A percentile compares a stretch with the other conserved stretches of the same genome.
Evolutionary conservation across 2,329 filamentous ascomycete genomes (phyloP).

Genomic region (Blastomyces emzantsi): DNA sequence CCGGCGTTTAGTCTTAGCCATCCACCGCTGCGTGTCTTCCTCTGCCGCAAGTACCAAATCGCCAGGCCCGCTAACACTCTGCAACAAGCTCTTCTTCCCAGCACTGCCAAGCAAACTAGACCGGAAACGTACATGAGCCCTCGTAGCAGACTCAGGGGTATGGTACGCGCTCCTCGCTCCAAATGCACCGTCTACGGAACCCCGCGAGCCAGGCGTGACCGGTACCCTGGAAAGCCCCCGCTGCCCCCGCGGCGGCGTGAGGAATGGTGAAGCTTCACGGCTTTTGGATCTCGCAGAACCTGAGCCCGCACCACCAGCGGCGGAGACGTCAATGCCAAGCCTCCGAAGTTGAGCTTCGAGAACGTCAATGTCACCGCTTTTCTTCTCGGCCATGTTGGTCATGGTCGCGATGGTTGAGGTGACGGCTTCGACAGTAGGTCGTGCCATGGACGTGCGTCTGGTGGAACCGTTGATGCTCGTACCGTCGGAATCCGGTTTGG

Average conservation of each 20-base stretch:
- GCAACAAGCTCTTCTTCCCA: slow-evolving; percentile 28
- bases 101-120: slow-evolving; percentile 28
- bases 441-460: slow-evolving; percentile 23
- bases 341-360: slow-evolving; percentile 79
- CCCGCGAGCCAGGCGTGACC: slow-evolving; percentile 31
- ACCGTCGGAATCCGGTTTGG: slow-evolving; percentile 41
- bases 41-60: slow-evolving; percentile 19
- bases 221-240: slow-evolving; percentile 23
- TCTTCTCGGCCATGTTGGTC: slow-evolving; percentile 85
- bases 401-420: slow-evolving; percentile 87
- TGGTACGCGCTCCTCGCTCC: slow-evolving; percentile 28
- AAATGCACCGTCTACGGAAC: slow-evolving; percentile 24
- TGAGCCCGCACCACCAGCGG: slow-evolving; percentile 4
- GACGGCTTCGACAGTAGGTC: slow-evolving; percentile 85
- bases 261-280: slow-evolving; percentile 32
- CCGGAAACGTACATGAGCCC: slow-evolving; percentile 16
- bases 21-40: slow-evolving; percentile 29
- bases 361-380: slow-evolving; percentile 81
- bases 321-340: slow-evolving; percentile 43
- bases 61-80: slow-evolving; percentile 23
- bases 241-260: slow-evolving; percentile 27
- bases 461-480: slow-evolving; percentile 30
- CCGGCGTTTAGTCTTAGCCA: slow-evolving; percentile 29
- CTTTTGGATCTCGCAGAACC: slow-evolving; percentile 14
- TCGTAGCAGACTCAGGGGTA: slow-evolving; percentile 31